These are phyloP conservation scores for Phaeophleospora eucalypticola DNA, from an alignment of 2,329 filamentous ascomycete genomes.

Conservation along the genomic window DNA sequence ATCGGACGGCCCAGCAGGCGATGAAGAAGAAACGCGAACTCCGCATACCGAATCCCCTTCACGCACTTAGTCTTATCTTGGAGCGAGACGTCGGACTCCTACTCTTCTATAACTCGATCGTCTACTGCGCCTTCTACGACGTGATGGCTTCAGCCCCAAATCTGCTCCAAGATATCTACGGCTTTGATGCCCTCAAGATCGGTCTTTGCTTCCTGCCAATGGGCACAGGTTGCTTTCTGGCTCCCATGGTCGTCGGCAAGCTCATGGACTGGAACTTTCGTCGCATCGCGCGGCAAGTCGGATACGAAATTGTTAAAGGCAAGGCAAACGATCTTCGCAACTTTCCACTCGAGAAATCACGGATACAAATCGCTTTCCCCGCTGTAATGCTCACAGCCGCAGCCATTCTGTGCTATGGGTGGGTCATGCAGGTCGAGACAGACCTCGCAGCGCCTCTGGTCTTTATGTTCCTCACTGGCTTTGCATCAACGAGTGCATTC, in stretches of 20 bases:
- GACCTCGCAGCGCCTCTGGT: conserved; percentile 40
- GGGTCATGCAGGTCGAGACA: conserved; percentile 36
- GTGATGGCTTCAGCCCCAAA: conserved; percentile 45
- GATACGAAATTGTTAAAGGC: conserved; percentile 58
- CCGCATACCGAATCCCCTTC: conserved; percentile 43
- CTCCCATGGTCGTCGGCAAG: conserved; percentile 46
- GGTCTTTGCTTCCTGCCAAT: conserved; percentile 30
- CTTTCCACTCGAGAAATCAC: conserved; percentile 48
- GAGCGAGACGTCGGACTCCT: conserved; percentile 22
- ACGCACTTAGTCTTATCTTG: conserved; percentile 38
- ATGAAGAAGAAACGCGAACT: conserved; percentile 33
- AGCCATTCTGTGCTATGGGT: conserved; percentile 38
- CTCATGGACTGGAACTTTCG: conserved; percentile 70
- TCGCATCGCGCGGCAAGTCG: conserved; percentile 58
- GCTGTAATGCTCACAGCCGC: conserved; percentile 31
- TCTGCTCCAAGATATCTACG: conserved; percentile 35
- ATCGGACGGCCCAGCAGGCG: conserved; percentile 22
- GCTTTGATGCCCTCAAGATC: conserved; percentile 28
- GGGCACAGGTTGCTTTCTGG: conserved; percentile 35
- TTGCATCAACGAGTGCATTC: conserved; percentile 58
- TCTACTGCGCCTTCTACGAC: conserved; percentile 47
- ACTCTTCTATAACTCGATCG: conserved; percentile 23
- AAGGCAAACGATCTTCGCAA: conserved; percentile 49
- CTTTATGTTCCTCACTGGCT: conserved; percentile 52
- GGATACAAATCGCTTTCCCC: conserved; percentile 39